Evolutionary conservation across 2,329 filamentous ascomycete genomes (phyloP).

Genomic region (Monilinia aucupariae): DNA sequence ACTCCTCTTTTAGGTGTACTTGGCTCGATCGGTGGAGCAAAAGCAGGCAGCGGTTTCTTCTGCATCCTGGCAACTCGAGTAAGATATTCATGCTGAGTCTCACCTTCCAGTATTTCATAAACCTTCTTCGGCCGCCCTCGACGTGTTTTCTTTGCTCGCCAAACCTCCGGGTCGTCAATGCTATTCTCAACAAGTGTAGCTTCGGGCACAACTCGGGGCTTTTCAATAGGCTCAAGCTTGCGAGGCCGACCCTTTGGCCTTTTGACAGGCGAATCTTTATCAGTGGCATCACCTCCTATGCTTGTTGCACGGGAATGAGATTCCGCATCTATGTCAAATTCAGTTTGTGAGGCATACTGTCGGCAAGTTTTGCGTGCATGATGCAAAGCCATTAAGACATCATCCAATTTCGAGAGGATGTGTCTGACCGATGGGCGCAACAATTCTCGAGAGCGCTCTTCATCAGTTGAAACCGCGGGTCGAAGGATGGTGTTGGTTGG

Average conservation of each 20-base stretch:
- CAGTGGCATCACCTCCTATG: neutral
- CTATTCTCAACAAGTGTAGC: neutral
- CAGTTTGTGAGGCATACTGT: conserved; percentile 33
- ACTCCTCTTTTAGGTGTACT: conserved; percentile 1
- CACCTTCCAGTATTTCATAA: conserved; percentile 29
- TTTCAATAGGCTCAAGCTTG: conserved; percentile 26
- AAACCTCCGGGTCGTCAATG: conserved; percentile 4
- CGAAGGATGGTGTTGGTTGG: conserved; percentile 14
- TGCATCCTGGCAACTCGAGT: conserved; percentile 43
- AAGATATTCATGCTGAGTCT: conserved; percentile 41
- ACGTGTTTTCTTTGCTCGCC: conserved; percentile 23
- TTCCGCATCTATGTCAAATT: conserved; percentile 33
- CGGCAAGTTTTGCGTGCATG: conserved; percentile 53
- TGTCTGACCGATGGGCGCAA: conserved; percentile 66
- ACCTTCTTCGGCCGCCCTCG: conserved; percentile 29
- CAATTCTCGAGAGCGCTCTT: conserved; percentile 59
- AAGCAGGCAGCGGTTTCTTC: conserved; percentile 40
- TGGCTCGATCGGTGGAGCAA: conserved; percentile 19
- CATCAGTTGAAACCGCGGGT: conserved; percentile 62
- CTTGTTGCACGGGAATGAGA: conserved; percentile 10
- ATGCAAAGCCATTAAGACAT: conserved; percentile 64
- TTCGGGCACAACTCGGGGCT: neutral
- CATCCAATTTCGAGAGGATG: conserved; percentile 64
- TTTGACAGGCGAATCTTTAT: conserved; percentile 16
- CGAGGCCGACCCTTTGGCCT: conserved; percentile 24